Evolutionary conservation across 768 basidiomycete species (phyloP), one percentile per base, ranked within the genome.

Genomic region (Collybia sp.): DNA sequence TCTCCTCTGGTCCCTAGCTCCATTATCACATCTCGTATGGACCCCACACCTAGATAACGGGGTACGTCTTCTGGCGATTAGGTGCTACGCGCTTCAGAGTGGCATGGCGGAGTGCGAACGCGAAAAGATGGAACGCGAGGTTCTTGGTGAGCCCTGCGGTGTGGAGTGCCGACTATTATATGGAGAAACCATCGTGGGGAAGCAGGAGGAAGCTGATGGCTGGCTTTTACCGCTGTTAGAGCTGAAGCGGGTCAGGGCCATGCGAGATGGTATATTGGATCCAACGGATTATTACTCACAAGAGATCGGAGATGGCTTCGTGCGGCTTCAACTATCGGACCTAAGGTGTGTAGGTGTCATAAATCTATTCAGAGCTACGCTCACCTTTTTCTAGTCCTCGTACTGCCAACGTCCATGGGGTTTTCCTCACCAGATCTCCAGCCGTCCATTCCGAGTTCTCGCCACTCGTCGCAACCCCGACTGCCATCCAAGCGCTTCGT

Each of bases 141-240:
- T 80, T 3, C 62, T 94, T 1, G 88, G 89, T 13, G 74, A 80
- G 40, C 59, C 70, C 3, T 76, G 73, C 40, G 70, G 68, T 9
- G 71, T 73, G 1, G 87, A 93, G 42, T 89, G 83, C 48, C 69
- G 65, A 12, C 61, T 91, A n/a, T 66, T 72, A 6, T 83, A 75
- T 55, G 83, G 78, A 0, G 53, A 64, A 25, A 68, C 75, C 43
- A 42, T 71, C 2, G 72, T 80, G 42, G 82, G 78, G 18, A 67
- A 61, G 33, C 58, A 53, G 13, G 61, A 67, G 17, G 52, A 62
- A 37, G 65, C 82, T 19, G 90, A 95, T 63, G 89, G 85, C 10
- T 95, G 92, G 93, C 67, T 94, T 19, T 60, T 95, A 53, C 86
- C 89, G 3, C 62, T 82, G 3, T 47, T 86, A 20, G 94, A 96